phyloP scores from a whole-genome alignment of 805 yeast species.

The Schwanniomyces occidentalis region DNA sequence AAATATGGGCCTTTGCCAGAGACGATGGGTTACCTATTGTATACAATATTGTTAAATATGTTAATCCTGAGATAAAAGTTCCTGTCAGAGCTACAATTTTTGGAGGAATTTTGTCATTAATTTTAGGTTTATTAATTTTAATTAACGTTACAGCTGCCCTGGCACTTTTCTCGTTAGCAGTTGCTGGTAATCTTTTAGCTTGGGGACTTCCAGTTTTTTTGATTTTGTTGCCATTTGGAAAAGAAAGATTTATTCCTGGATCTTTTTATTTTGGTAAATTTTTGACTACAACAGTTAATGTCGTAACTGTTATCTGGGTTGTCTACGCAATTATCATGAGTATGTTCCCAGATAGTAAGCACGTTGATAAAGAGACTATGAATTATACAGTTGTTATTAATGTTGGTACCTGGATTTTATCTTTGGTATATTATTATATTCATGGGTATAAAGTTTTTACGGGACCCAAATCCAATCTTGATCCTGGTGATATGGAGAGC shows the following conservation, averaged over 20 bases:
- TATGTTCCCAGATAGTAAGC: conserved; percentile 57
- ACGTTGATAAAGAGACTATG: conserved; percentile 51
- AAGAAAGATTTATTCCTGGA: conserved; percentile 59
- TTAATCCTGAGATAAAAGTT: conserved; percentile 55
- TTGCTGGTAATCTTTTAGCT: conserved; percentile 62
- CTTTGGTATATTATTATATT: conserved; percentile 50
- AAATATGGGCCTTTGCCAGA: conserved; percentile 74
- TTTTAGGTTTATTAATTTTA: conserved; percentile 58
- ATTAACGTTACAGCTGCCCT: conserved; percentile 61
- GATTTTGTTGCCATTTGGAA: conserved; percentile 51
- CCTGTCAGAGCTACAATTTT: conserved; percentile 66
- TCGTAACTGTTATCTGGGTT: conserved; percentile 50
- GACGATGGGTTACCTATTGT: conserved; percentile 74
- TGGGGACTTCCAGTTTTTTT: conserved; percentile 63
- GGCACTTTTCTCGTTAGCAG: conserved; percentile 66
- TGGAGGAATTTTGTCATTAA: conserved; percentile 49
- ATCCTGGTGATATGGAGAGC: too few relatives aligned
- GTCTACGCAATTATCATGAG: conserved; percentile 53
- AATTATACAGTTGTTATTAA: conserved; percentile 70
- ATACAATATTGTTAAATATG: conserved; percentile 50
- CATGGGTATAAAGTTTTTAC: conserved; percentile 55
- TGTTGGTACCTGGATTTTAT: conserved; percentile 57
- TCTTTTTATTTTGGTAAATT: conserved; percentile 60
- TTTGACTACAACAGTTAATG: conserved; percentile 45
- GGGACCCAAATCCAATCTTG: conserved; percentile 49